phyloP scores from a whole-genome alignment of 192 early-diverging fungal species.

The Entophlyctis luteolus region DNA sequence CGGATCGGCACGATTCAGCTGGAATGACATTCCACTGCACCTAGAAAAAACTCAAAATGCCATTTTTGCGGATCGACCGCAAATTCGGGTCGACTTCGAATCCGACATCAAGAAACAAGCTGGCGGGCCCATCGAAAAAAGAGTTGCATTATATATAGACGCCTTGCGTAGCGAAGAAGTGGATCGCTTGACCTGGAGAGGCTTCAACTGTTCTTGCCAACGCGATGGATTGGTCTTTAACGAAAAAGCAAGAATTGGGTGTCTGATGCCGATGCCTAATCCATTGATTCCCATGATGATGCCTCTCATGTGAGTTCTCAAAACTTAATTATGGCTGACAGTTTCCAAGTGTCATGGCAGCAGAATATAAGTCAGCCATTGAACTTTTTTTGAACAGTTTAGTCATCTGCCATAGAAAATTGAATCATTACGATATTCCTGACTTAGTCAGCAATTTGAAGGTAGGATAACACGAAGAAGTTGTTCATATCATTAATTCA shows the following conservation, averaged over 20 bases:
- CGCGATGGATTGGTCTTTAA: conserved; percentile 13
- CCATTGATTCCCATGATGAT: not conserved
- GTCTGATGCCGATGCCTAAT: conserved; percentile 18
- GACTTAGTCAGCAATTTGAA: conserved; percentile 27
- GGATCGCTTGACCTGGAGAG: conserved; percentile 21
- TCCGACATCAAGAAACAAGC: conserved; percentile 2
- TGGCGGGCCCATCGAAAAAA: conserved; percentile 10
- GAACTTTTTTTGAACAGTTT: conserved; percentile 17
- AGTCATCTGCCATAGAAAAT: conserved; percentile 2
- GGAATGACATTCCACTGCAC: conserved; percentile 27
- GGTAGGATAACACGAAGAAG: not conserved
- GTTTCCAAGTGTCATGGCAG: not conserved
- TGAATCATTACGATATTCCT: conserved; percentile 27
- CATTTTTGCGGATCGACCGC: conserved; percentile 6
- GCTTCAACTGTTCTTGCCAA: not conserved
- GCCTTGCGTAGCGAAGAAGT: conserved; percentile 16
- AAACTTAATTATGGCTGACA: not conserved
- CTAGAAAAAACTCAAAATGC: conserved; percentile 22
- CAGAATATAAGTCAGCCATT: conserved; percentile 20
- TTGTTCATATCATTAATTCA: not conserved
- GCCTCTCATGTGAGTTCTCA: conserved; percentile 17
- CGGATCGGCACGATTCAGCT: conserved; percentile 12
- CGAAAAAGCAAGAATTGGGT: conserved; percentile 24
- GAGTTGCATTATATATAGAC: conserved; percentile 19
- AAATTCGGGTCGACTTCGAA: conserved; percentile 18